A percentile compares a stretch with the other conserved stretches of the same genome.
These are phyloP conservation scores for Pichia membranifaciens DNA, from an alignment of 805 yeast genomes.

Conservation along the genomic window DNA sequence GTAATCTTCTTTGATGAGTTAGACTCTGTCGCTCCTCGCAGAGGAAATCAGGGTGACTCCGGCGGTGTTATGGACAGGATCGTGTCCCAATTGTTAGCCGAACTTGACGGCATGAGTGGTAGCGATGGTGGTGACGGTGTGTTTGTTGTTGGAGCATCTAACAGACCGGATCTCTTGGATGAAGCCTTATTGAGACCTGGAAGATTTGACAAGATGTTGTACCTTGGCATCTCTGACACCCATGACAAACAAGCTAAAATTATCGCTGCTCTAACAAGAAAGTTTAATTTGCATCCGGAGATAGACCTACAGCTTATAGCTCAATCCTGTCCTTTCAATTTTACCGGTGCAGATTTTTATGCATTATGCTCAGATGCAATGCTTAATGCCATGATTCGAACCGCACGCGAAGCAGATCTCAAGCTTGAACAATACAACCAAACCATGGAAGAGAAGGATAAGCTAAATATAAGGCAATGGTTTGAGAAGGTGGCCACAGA, in stretches of 20 bases:
- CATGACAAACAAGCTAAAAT: constrained; percentile 83
- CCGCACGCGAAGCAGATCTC: constrained; percentile 68
- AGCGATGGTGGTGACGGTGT: constrained; percentile 79
- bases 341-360: constrained; percentile 96
- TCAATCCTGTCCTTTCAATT: constrained; percentile 73
- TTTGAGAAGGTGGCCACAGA: constrained; percentile 72
- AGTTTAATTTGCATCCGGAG: constrained; percentile 55
- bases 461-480: constrained; percentile 77
- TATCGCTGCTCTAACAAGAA: constrained; percentile 81
- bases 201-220: constrained; percentile 90
- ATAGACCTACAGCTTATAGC: constrained; percentile 61
- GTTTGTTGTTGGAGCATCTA: constrained; percentile 98
- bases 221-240: constrained; percentile 88
- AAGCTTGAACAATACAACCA: constrained; percentile 52
- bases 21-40: constrained; percentile 96
- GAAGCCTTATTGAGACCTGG: constrained; percentile 93
- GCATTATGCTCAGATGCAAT: constrained; percentile 94
- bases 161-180: constrained; percentile 90
- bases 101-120: constrained; percentile 92
- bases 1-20: constrained; percentile 96
- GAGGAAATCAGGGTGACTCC: constrained; percentile 98
- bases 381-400: constrained; percentile 92
- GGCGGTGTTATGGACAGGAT: constrained; percentile 99
- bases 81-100: constrained; percentile 91
- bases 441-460: constrained; percentile 29